Percentiles rank a stretch among this genome's conserved stretches.
Conservation (phyloP, 176 grass and related monocot species). For the Aegilops umbellulata region DNA sequence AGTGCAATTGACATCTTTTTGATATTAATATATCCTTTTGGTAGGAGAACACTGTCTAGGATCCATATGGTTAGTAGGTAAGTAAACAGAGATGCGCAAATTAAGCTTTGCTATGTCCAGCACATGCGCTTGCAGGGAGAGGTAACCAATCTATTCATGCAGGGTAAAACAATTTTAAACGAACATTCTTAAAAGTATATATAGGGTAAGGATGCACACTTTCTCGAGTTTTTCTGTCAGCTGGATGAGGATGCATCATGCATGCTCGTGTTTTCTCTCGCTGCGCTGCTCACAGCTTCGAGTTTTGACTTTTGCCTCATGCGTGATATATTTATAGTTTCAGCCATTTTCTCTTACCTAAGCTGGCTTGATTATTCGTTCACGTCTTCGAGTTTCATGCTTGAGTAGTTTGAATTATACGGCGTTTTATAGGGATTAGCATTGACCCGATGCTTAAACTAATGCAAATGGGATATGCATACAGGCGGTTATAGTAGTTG, state of each 20-base stretch:
- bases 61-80: too few relatives aligned
- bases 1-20: too few relatives aligned
- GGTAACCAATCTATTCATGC: background rate
- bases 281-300: background rate
- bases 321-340: background rate
- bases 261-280: background rate
- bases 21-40: too few relatives aligned
- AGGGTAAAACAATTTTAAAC: background rate
- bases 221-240: background rate
- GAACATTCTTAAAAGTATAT: background rate
- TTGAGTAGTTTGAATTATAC: background rate
- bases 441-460: background rate
- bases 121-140: background rate
- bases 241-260: background rate
- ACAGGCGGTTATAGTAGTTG: background rate
- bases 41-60: too few relatives aligned
- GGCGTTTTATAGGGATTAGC: background rate
- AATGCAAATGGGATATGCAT: constrained; percentile 5
- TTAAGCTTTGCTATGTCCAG: background rate
- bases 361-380: background rate
- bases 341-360: background rate
- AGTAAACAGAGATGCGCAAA: too few relatives aligned
- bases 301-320: background rate
- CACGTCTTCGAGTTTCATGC: background rate
- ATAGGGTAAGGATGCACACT: background rate